Evolutionary conservation across 768 basidiomycete genomes (phyloP).

Genomic region (Chlorophyllum brunneum): DNA sequence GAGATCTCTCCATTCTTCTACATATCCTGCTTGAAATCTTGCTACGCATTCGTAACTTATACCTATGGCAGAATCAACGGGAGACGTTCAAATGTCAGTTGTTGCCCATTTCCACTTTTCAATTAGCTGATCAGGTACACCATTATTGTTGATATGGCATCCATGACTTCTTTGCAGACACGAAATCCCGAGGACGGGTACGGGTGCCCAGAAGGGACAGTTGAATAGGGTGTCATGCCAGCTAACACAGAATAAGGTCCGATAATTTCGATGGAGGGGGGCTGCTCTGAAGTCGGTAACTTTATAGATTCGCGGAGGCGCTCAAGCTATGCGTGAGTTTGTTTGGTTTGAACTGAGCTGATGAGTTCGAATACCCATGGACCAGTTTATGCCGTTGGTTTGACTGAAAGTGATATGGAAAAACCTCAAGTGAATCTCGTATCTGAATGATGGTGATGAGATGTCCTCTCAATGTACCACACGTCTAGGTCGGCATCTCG

Average conservation of each 20-base stretch:
- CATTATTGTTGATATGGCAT: neutral
- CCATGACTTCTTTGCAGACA: slow-evolving; percentile 35
- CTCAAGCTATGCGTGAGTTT: slow-evolving; percentile 80
- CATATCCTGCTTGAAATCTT: too few species aligned
- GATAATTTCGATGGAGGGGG: neutral
- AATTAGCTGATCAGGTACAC: neutral
- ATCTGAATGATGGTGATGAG: neutral
- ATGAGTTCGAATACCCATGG: neutral
- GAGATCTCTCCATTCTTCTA: neutral
- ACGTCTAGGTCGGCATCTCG: slow-evolving; percentile 75
- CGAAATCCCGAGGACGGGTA: slow-evolving; percentile 18
- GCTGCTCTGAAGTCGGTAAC: neutral
- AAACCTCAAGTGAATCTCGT: slow-evolving; percentile 64
- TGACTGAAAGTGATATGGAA: slow-evolving; percentile 76
- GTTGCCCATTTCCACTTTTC: neutral
- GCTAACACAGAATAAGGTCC: slow-evolving; percentile 75
- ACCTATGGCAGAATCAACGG: slow-evolving; percentile 10
- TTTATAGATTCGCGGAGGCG: slow-evolving; percentile 54
- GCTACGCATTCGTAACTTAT: too few species aligned
- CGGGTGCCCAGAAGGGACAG: slow-evolving; percentile 24
- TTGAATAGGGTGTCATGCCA: slow-evolving; percentile 75
- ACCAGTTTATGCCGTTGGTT: slow-evolving; percentile 73
- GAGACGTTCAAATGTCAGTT: slow-evolving; percentile 56
- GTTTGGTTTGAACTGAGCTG: neutral
- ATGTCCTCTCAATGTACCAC: slow-evolving; percentile 10